Base-by-base conservation (phyloP, 2,329 filamentous ascomycete genomes). In the Aspergillus quadricinctus region DNA sequence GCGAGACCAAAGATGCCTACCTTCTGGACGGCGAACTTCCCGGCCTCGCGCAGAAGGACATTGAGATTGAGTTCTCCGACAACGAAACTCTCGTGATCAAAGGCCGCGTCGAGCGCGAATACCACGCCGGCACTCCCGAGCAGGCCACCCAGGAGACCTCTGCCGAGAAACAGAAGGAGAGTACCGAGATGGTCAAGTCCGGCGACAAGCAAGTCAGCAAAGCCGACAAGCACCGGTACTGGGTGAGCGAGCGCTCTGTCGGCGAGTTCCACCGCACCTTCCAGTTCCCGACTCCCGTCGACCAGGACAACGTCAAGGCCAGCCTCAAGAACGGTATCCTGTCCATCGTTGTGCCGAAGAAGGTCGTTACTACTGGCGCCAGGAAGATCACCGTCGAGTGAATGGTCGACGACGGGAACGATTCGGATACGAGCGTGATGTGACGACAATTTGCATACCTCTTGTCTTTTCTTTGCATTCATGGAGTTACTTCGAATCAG, bases 301-400 rank as follows among this genome's bases (percentile, higher is more conserved):
- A 85, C 61, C 83, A 85, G 66, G 83, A 86, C 31, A 75, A 71
- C n/a, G 83, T 86, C 63, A 83, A 80, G 72, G 84, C 84, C 21
- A 81, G 73, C 53, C 67, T 87, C 69, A 85, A 82, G 75, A 80
- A 86, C 64, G 84, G 84, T 10, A 78, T 87, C 53, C 70, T 87
- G 53, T 80, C 74, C 54, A 78, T 87, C 45, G 65, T 79, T 5
- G 79, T 87, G 7, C 84, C 84, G 2, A 86, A 46, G 43, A 46
- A 86, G 75, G 76, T 78, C 27, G 69, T 75, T 56, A 75, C 76
- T 14, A 74, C 78, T 6, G 70, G 72, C 55, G 66, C 74, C 50
- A 79, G 79, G 71, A 82, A 78, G 72, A 83, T 87, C 65, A 76
- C 73, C 57, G 81, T 86, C 60, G 77, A 84, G 76, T 85, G 79